Conservation (phyloP, 768 basidiomycete species). For the Collybiopsis confluens region DNA sequence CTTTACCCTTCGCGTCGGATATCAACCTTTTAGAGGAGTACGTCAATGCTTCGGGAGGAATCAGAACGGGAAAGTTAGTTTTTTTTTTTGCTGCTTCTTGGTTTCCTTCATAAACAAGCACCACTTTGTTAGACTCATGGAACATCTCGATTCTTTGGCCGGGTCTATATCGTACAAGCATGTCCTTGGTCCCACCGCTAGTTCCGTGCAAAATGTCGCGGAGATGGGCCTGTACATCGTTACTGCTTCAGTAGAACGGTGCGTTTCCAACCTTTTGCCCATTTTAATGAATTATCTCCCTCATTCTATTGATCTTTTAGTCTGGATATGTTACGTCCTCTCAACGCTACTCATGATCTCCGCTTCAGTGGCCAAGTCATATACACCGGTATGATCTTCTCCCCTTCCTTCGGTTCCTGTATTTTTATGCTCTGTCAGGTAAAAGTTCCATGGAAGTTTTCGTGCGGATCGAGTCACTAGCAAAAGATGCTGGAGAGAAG, state of each 20-base stretch:
- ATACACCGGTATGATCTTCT: too few relatives aligned
- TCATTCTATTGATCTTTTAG: constrained; percentile 27
- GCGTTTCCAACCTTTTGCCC: constrained; percentile 6
- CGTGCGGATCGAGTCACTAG: constrained; percentile 74
- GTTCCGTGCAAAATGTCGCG: constrained; percentile 48
- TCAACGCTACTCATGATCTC: constrained; percentile 61
- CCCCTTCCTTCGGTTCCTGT: too few relatives aligned
- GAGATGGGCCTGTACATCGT: constrained; percentile 77
- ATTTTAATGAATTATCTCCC: neutral
- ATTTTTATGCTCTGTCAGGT: too few relatives aligned
- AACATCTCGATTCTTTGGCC: constrained; percentile 81
- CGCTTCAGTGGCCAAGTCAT: constrained; percentile 79
- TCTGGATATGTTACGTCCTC: constrained; percentile 60
- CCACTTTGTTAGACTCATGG: constrained; percentile 76
- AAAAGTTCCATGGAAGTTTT: constrained; percentile 80
- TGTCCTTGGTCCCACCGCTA: constrained; percentile 62
- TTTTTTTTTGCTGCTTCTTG: too few relatives aligned
- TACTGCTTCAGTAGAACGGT: constrained; percentile 81
- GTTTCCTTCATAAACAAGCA: too few relatives aligned
- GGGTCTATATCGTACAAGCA: constrained; percentile 84
- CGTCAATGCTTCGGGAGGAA: constrained; percentile 66
- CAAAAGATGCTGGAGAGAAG: constrained; percentile 26
- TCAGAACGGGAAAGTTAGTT: constrained; percentile 61
- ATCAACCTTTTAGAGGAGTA: constrained; percentile 61
- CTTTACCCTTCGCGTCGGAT: constrained; percentile 60